Evolutionary conservation across 371 early-diverging fungal species (phyloP).

Genomic region (Lichtheimia hyalospora): DNA sequence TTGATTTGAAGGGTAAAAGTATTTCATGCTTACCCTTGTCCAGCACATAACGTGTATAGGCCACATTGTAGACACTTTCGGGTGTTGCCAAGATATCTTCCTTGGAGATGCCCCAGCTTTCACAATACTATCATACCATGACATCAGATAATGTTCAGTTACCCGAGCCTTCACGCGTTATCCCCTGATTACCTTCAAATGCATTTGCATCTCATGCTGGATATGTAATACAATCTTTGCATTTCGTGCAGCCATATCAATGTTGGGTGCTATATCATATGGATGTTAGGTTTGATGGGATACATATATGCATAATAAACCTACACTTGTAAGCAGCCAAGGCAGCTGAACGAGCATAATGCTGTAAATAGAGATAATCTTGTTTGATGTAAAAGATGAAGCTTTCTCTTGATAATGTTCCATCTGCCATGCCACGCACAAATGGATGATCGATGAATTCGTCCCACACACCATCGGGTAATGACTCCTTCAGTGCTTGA

Average conservation of each 20-base stretch:
- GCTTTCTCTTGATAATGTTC: conserved; percentile 65
- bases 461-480: conserved; percentile 60
- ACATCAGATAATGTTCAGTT: too few species aligned
- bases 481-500: conserved; percentile 34
- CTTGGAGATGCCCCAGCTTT: conserved; percentile 66
- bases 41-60: conserved; percentile 82
- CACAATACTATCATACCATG: conserved; percentile 53
- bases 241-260: conserved; percentile 34
- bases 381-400: conserved; percentile 81
- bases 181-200: conserved; percentile 54
- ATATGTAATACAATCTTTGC: conserved; percentile 67
- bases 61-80: conserved; percentile 74
- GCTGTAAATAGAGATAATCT: conserved; percentile 79
- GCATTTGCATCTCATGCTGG: conserved; percentile 65
- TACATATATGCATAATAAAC: conserved; percentile 27
- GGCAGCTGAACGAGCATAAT: conserved; percentile 78
- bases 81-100: conserved; percentile 65
- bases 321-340: conserved; percentile 76
- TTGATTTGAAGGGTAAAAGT: neutral
- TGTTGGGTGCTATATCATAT: conserved; percentile 24
- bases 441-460: conserved; percentile 73
- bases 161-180: neutral
- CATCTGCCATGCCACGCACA: conserved; percentile 74
- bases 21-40: conserved; percentile 56
- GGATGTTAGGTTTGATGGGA: neutral